These are phyloP conservation scores for Angomonas deanei DNA, from an alignment of 208 protist species.

Conservation along the genomic window DNA sequence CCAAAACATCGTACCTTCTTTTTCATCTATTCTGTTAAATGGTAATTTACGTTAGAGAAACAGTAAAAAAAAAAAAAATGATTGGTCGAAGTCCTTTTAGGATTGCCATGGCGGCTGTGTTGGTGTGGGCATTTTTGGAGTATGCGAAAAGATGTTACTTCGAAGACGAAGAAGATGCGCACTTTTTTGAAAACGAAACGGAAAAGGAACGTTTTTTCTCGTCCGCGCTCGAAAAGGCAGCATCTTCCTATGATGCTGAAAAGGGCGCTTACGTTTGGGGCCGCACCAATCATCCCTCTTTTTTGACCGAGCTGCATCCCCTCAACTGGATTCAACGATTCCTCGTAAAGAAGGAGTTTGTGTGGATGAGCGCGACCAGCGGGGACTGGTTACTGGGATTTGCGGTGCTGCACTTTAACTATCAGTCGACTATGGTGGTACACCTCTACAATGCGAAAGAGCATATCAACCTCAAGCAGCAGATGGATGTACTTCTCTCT, in stretches of 20 bases:
- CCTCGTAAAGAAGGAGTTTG: conserved; percentile 40
- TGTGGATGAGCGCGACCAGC: conserved; percentile 31
- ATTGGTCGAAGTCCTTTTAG: too few relatives aligned
- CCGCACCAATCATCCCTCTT: conserved; percentile 19
- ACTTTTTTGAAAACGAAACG: conserved; percentile 5
- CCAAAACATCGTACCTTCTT: too few relatives aligned
- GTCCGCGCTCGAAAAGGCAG: conserved; percentile 4
- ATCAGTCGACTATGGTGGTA: conserved; percentile 20
- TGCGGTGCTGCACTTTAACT: conserved; percentile 39
- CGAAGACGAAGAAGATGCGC: conserved; percentile 7
- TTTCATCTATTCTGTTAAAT: too few relatives aligned
- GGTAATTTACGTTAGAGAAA: too few relatives aligned
- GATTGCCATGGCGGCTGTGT: not conserved
- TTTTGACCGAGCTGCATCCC: conserved; percentile 20
- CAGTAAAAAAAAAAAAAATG: too few relatives aligned
- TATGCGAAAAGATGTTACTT: conserved; percentile 5
- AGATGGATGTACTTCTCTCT: conserved; percentile 9
- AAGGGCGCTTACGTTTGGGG: conserved; percentile 26
- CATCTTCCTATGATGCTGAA: conserved; percentile 13
- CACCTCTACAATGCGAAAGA: conserved; percentile 15
- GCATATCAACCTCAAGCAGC: not conserved
- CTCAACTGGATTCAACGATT: conserved; percentile 21
- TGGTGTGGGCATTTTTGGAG: not conserved
- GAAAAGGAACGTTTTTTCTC: conserved; percentile 15
- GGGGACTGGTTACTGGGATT: conserved; percentile 34